Conservation (phyloP, 495 filamentous ascomycete genomes). For the Pyrenula massariospora region DNA sequence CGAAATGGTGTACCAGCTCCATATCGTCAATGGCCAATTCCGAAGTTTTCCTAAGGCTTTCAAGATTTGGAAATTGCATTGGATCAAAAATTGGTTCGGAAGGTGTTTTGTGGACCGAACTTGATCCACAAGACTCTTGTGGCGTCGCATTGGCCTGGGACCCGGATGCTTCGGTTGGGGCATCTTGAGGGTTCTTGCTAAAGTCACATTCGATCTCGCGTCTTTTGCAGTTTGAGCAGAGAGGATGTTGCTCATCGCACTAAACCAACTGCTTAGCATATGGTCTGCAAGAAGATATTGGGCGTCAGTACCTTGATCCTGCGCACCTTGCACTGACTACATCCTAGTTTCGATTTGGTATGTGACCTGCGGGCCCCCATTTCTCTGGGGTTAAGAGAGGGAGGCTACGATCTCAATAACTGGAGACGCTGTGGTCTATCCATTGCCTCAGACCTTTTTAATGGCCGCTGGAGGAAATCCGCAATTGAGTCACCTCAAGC, state of each 20-base stretch:
- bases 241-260: not conserved
- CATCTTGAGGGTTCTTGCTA: not conserved
- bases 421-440: not conserved
- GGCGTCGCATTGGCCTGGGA: not conserved
- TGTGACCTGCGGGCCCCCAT: not conserved
- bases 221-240: not conserved
- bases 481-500: not conserved
- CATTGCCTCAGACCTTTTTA: not conserved
- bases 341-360: not conserved
- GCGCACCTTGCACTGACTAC: not conserved
- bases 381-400: not conserved
- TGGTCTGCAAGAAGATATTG: not conserved
- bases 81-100: not conserved
- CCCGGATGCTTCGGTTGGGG: not conserved
- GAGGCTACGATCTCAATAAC: not conserved
- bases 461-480: not conserved
- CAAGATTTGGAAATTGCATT: not conserved
- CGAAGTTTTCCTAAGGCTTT: not conserved
- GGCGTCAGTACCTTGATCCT: not conserved
- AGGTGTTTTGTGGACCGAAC: not conserved
- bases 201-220: slow-evolving; percentile 1
- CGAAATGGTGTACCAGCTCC: not conserved
- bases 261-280: not conserved
- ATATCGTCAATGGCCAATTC: not conserved
- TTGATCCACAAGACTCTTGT: not conserved